Base-by-base conservation (phyloP, 1,284 basidiomycete genomes). In the Ceratorhiza oryzae-sativae region DNA sequence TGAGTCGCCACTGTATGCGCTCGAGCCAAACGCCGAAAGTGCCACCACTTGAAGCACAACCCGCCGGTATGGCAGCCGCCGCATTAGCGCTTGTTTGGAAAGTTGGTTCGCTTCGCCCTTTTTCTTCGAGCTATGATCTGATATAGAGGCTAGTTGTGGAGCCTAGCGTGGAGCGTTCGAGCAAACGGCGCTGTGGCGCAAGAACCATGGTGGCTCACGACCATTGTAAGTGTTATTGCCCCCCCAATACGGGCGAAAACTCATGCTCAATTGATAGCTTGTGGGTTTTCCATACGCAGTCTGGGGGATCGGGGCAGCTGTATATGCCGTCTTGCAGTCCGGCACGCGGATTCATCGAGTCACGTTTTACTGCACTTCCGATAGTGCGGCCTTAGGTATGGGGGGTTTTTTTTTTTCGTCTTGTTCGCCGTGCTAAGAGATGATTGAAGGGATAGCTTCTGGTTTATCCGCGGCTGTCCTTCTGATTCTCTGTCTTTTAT, bases 321-420 rank as follows among this genome's bases (percentile, higher is more conserved):
- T 67, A 13, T 67, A 53, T 67, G 63, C 63, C 15, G 49, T 25
- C 5, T 12, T 45, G 18, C 63, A 67, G 27, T 20, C 18, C 10
- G 41, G 32, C 9, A 39, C 49, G 4, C 48, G 51, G 3, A 49
- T 67, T 2, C 41, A 67, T 36, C 49, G 20, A 51, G 32, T 49
- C 10, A 41, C 63, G 27, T 67, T 67, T 36, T 67, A 67, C 34
- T 67, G 63, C 25, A 67, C 39, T 20, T 67, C 63, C 10, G 63
- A 67, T 56, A 53, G 39, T 20, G 20, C 15, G 18, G 20, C 20
- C 25, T 48, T 67, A 18, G 51, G 63, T 67, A 42, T 25, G 63
- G 30, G 10, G 15, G 10, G 12, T 53, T 20, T 20, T 51, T 25
- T 10, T 13, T 0, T 36, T 42, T 12, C 27, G 18, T 6, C 15